Evolutionary conservation across 2,329 filamentous ascomycete species (phyloP).

Genomic region (Calcarisporium arbuscula): DNA sequence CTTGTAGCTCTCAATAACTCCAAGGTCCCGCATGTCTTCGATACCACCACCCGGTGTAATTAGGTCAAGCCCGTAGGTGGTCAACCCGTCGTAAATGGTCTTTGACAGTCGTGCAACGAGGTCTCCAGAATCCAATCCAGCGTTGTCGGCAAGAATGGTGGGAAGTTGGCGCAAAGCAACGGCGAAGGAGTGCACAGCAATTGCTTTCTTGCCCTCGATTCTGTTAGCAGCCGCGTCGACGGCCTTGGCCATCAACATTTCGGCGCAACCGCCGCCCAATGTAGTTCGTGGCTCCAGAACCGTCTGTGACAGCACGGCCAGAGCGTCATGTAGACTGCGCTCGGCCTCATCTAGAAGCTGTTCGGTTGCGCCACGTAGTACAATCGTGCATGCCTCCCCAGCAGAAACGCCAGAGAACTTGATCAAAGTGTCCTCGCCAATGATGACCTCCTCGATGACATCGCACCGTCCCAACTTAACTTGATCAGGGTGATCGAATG

Average conservation of each 20-base stretch:
- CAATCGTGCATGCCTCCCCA: conserved; percentile 91
- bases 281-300: conserved; percentile 92
- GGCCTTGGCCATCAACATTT: conserved; percentile 99
- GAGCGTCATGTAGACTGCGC: conserved; percentile 88
- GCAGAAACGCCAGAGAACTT: conserved; percentile 95
- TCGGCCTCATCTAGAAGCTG: conserved; percentile 96
- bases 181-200: conserved; percentile 87
- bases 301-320: conserved; percentile 94
- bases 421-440: conserved; percentile 95
- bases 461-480: conserved; percentile 96
- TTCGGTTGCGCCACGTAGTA: conserved; percentile 91
- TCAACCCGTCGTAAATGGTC: conserved; percentile 91
- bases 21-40: conserved; percentile 89
- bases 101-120: conserved; percentile 87
- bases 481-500: conserved; percentile 95
- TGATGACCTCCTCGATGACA: conserved; percentile 94
- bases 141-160: conserved; percentile 95
- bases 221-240: conserved; percentile 91
- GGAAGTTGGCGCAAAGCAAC: conserved; percentile 86
- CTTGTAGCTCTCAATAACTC: conserved; percentile 97
- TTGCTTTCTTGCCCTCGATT: conserved; percentile 91
- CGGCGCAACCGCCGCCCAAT: conserved; percentile 88
- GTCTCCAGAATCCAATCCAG: conserved; percentile 90
- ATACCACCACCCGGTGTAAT: conserved; percentile 86
- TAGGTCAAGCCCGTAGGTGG: conserved; percentile 84